Conservation (phyloP, 352 stramenopile genomes). For the Pseudoperonospora humuli region DNA sequence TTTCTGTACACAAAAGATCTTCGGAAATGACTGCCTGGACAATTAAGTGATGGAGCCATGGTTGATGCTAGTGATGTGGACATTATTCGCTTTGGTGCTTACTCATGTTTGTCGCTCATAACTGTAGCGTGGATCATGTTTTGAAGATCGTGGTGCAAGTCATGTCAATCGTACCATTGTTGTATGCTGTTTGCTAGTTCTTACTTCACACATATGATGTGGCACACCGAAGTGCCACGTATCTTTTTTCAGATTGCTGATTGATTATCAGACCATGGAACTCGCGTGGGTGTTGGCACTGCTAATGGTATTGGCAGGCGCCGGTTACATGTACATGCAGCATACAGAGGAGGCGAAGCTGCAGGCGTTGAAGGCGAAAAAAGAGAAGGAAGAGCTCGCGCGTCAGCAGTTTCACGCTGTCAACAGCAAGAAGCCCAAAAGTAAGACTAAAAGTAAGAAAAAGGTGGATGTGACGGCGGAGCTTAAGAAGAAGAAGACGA, state of each 20-base stretch:
- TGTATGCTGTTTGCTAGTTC: neutral
- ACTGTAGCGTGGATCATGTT: no score
- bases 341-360: conserved; percentile 37
- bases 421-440: conserved; percentile 51
- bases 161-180: no score
- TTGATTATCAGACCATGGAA: conserved; percentile 14
- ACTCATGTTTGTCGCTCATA: no score
- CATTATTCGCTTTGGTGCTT: neutral
- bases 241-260: no score
- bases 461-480: conserved; percentile 68
- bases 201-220: conserved; percentile 1
- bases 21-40: neutral
- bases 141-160: no score
- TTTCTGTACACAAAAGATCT: conserved; percentile 2
- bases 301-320: conserved; percentile 42
- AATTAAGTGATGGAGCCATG: no score
- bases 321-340: conserved; percentile 54
- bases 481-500: conserved; percentile 48
- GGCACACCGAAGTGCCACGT: conserved; percentile 7
- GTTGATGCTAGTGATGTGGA: neutral
- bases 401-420: conserved; percentile 35
- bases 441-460: conserved; percentile 46
- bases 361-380: conserved; percentile 29
- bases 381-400: conserved; percentile 46
- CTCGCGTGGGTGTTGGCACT: conserved; percentile 49